These are phyloP conservation scores for Vaccinium darrowii DNA, from an alignment of 148 eudicot species.

Conservation along the genomic window DNA sequence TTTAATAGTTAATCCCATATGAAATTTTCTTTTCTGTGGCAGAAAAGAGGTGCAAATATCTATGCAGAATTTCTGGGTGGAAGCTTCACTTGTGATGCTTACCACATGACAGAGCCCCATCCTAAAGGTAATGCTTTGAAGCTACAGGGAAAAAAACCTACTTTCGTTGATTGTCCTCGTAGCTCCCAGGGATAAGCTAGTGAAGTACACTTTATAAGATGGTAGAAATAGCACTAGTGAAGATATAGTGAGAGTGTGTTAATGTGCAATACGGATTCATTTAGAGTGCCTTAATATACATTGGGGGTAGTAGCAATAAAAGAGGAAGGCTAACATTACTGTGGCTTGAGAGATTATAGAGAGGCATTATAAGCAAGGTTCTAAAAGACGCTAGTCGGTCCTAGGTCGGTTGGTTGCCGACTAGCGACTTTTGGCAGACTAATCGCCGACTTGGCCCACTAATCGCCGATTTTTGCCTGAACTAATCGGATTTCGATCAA, in stretches of 20 bases:
- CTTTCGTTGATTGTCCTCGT: not conserved
- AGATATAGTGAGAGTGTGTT: not conserved
- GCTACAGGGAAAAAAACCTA: not conserved
- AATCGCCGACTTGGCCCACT: no score
- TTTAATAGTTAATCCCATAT: not conserved
- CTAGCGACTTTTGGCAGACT: no score
- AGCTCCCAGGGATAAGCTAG: not conserved
- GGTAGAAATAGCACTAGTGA: not conserved
- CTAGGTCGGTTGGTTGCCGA: no score
- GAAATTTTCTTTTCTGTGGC: conserved; percentile 18
- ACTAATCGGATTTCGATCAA: no score
- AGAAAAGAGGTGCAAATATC: conserved; percentile 89
- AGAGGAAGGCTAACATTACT: not conserved
- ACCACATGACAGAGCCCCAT: conserved; percentile 99
- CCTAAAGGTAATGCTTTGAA: conserved; percentile 69
- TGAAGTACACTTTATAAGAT: not conserved
- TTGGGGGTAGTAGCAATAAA: not conserved
- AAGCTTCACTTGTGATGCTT: conserved; percentile 95
- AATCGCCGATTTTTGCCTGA: no score
- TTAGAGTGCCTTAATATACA: not conserved
- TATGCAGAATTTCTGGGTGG: conserved; percentile 98
- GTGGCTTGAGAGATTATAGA: not conserved
- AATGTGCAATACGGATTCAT: not conserved
- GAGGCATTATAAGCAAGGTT: no score
- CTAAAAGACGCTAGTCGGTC: no score